Evolutionary conservation across 139 green algal genomes (phyloP).

Genomic region (Chlorella sp.): DNA sequence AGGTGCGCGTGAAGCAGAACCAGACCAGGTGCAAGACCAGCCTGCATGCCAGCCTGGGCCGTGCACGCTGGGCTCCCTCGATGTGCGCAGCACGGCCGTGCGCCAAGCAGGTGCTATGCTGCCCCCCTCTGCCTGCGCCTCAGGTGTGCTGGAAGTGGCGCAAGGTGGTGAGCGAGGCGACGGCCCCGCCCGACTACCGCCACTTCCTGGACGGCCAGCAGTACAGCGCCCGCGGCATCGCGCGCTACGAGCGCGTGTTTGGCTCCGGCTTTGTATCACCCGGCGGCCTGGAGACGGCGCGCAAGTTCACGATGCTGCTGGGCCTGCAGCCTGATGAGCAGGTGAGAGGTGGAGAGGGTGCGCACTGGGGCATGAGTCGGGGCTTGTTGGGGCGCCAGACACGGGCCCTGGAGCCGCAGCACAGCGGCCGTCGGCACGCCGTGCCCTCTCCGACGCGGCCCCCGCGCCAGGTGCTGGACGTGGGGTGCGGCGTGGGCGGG

Average conservation of each 20-base stretch:
- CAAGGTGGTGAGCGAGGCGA: conserved; percentile 38
- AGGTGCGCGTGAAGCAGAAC: conserved; percentile 55
- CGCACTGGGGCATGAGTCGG: no score
- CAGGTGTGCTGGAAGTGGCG: conserved; percentile 64
- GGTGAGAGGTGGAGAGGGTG: no score
- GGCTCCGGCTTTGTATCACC: conserved; percentile 77
- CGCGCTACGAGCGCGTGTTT: conserved; percentile 81
- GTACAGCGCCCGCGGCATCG: conserved; percentile 54
- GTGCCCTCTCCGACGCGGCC: no score
- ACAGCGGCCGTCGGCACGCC: no score
- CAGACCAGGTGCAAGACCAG: no score
- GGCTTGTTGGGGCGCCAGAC: no score
- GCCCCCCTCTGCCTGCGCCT: background rate
- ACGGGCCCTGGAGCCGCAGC: no score
- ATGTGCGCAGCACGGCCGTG: background rate
- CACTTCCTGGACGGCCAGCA: conserved; percentile 75
- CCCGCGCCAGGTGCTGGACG: conserved; percentile 83
- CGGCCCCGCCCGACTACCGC: conserved; percentile 43
- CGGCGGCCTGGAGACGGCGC: conserved; percentile 56
- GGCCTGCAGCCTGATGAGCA: conserved; percentile 63
- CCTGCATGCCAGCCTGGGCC: no score
- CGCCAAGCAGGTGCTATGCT: background rate
- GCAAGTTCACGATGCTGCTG: conserved; percentile 61
- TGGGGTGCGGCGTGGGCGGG: conserved; percentile 81
- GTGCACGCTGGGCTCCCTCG: no score